Evolutionary conservation across 345 rosid genomes (phyloP).

Genomic region (Corymbia maculata): DNA sequence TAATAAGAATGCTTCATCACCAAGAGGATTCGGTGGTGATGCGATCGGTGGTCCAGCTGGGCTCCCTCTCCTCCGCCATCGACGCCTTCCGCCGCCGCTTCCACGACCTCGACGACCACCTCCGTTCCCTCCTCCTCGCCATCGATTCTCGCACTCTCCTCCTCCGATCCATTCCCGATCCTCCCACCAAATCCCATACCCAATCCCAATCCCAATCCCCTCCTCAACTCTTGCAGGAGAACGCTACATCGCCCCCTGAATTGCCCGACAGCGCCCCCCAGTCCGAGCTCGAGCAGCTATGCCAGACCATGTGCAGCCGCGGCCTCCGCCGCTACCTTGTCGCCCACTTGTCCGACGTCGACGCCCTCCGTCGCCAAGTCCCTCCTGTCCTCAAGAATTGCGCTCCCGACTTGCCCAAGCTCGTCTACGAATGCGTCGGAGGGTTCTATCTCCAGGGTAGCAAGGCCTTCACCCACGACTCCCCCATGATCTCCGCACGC

Average conservation of each 20-base stretch:
- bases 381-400: slow-evolving; percentile 35
- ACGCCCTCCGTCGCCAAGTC: slow-evolving; percentile 36
- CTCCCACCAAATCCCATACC: not conserved
- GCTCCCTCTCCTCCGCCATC: slow-evolving; percentile 26
- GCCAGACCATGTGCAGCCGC: slow-evolving; percentile 37
- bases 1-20: not conserved
- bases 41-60: not conserved
- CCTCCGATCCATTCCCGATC: not conserved
- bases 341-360: slow-evolving; percentile 16
- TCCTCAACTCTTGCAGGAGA: not conserved
- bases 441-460: slow-evolving; percentile 51
- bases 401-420: slow-evolving; percentile 48
- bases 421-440: slow-evolving; percentile 68
- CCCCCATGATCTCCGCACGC: slow-evolving; percentile 40
- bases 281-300: slow-evolving; percentile 23
- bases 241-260: not conserved
- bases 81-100: slow-evolving; percentile 27
- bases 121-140: slow-evolving; percentile 28
- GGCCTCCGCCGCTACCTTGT: slow-evolving; percentile 43
- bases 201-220: not conserved
- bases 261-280: not conserved
- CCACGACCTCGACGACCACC: slow-evolving; percentile 43
- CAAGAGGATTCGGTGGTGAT: not conserved
- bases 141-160: slow-evolving; percentile 12
- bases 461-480: slow-evolving; percentile 34